Percentiles rank a stretch among this genome's conserved stretches.
Evolutionary conservation across 768 basidiomycete species (phyloP).

Genomic region (Nidularia sp.): DNA sequence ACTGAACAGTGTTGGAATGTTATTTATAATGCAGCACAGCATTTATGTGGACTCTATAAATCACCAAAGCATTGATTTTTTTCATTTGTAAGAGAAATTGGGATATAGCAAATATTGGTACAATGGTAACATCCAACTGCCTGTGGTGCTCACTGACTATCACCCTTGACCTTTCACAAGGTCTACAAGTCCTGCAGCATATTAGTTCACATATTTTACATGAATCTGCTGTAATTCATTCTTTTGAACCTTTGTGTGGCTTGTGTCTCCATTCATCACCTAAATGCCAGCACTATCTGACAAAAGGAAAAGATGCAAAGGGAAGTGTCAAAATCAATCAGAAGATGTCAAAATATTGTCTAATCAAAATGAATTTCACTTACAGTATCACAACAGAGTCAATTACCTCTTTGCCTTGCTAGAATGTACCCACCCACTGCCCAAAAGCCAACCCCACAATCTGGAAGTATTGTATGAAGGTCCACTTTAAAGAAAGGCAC

Average conservation of each 20-base stretch:
- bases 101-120: conserved; percentile 5
- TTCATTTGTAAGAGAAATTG: conserved; percentile 12
- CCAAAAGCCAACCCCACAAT: conserved; percentile 8
- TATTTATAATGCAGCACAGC: neutral
- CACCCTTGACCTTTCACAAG: conserved; percentile 9
- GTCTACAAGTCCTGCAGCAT: conserved; percentile 18
- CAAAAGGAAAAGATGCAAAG: conserved; percentile 13
- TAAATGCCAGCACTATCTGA: conserved; percentile 12
- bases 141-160: conserved; percentile 6
- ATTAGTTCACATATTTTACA: conserved; percentile 20
- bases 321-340: conserved; percentile 11
- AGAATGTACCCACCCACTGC: conserved; percentile 19
- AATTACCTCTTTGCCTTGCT: conserved; percentile 9
- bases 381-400: conserved; percentile 14
- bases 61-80: conserved; percentile 13
- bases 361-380: conserved; percentile 8
- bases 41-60: neutral
- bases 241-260: conserved; percentile 15
- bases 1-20: too few relatives aligned
- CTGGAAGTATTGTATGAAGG: conserved; percentile 14
- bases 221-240: conserved; percentile 10
- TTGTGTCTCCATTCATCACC: conserved; percentile 17
- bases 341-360: conserved; percentile 10
- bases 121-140: conserved; percentile 6
- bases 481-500: conserved; percentile 11